phyloP scores from a whole-genome alignment of 768 basidiomycete species.

The Russula abietina region DNA sequence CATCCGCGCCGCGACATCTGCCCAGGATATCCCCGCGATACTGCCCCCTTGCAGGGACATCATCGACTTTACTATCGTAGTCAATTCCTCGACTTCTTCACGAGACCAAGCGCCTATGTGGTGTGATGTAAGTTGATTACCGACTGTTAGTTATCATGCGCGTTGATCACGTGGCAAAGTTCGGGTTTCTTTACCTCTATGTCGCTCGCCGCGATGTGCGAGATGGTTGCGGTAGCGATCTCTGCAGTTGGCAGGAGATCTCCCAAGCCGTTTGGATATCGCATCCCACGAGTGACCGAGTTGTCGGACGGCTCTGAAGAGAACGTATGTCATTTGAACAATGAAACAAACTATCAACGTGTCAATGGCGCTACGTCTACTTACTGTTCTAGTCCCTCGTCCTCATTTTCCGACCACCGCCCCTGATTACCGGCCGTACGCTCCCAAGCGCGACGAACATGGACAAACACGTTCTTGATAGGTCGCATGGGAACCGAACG shows the following conservation, averaged over 20 bases:
- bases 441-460: slow-evolving; percentile 16
- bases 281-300: slow-evolving; percentile 7
- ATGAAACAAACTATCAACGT: background rate
- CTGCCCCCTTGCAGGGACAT: background rate
- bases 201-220: background rate
- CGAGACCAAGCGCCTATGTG: slow-evolving; percentile 2
- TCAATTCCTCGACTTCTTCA: slow-evolving; percentile 8
- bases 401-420: slow-evolving; percentile 4
- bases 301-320: slow-evolving; percentile 1
- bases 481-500: slow-evolving; percentile 14
- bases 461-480: slow-evolving; percentile 12
- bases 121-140: background rate
- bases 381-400: slow-evolving; percentile 1
- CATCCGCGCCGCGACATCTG: slow-evolving; percentile 4
- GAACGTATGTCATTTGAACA: background rate
- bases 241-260: slow-evolving; percentile 6
- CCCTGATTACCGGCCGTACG: slow-evolving; percentile 1
- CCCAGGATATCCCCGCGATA: slow-evolving; percentile 5
- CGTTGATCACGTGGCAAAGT: background rate
- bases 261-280: slow-evolving; percentile 2
- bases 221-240: slow-evolving; percentile 10
- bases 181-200: background rate
- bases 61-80: slow-evolving; percentile 2
- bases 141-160: background rate
- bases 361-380: background rate